These are phyloP conservation scores for Alloascoidea africana DNA, from an alignment of 805 yeast species.

Conservation along the genomic window DNA sequence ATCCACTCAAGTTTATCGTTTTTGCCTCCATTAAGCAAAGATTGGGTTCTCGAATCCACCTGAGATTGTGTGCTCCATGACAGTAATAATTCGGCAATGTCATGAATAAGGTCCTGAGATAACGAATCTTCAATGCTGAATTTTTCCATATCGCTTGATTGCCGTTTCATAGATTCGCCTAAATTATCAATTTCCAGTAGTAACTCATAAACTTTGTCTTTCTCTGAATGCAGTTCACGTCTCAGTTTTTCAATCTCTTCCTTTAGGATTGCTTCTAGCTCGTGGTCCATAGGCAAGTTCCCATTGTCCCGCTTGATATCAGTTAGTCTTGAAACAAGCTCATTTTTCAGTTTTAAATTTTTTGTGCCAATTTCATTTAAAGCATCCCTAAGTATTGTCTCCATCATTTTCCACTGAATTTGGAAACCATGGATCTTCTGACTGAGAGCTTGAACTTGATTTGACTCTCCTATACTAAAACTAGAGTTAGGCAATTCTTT, in stretches of 20 bases:
- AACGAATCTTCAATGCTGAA: background rate
- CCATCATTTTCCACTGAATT: slow-evolving; percentile 3
- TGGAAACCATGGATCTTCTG: slow-evolving; percentile 2
- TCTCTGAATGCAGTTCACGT: background rate
- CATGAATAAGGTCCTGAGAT: background rate
- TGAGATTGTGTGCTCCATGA: background rate
- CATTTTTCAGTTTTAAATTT: background rate
- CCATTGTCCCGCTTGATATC: background rate
- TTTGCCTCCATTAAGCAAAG: background rate
- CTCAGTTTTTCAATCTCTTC: background rate
- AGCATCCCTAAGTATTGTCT: slow-evolving; percentile 1
- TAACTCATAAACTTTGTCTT: background rate
- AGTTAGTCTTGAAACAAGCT: slow-evolving; percentile 1
- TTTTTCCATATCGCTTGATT: background rate
- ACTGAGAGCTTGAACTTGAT: background rate
- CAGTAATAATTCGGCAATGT: background rate
- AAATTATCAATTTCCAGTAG: background rate
- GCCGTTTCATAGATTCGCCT: background rate
- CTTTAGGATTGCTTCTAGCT: background rate
- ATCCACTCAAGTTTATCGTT: background rate
- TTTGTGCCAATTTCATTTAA: slow-evolving; percentile 2
- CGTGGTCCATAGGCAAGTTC: background rate
- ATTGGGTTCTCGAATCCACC: background rate
- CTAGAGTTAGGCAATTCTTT: background rate
- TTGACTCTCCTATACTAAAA: background rate